Percentiles rank a stretch among this genome's conserved stretches.
Evolutionary conservation across 1,284 basidiomycete genomes (phyloP).

Genomic region (Boletus albobrunnescens): DNA sequence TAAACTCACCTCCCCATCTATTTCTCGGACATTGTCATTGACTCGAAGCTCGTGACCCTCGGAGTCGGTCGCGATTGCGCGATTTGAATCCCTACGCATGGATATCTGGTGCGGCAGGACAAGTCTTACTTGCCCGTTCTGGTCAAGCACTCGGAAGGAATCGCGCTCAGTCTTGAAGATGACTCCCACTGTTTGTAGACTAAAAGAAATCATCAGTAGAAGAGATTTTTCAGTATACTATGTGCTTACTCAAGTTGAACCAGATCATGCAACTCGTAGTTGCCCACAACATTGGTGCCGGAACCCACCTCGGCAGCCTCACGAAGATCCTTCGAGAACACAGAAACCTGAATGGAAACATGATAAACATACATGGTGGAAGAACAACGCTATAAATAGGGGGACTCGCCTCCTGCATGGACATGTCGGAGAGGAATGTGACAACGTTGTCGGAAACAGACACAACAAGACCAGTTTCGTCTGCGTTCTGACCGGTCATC

Average conservation of each 20-base stretch:
- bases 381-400: background rate
- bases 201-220: conserved; percentile 31
- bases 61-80: conserved; percentile 86
- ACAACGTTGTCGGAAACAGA: conserved; percentile 89
- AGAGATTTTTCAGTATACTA: conserved; percentile 3
- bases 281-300: conserved; percentile 83
- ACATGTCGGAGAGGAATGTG: conserved; percentile 97
- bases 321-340: conserved; percentile 95
- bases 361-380: conserved; percentile 2
- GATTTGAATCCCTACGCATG: conserved; percentile 79
- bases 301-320: conserved; percentile 96
- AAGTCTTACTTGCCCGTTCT: conserved; percentile 83
- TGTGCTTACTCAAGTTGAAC: conserved; percentile 87
- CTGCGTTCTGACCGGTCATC: conserved; percentile 89
- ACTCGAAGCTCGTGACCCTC: conserved; percentile 81
- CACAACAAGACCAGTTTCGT: conserved; percentile 95
- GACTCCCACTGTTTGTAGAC: conserved; percentile 90
- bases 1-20: conserved; percentile 75
- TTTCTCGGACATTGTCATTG: conserved; percentile 93
- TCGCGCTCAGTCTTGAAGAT: conserved; percentile 97
- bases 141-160: conserved; percentile 93
- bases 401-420: conserved; percentile 77
- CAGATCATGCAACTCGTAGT: conserved; percentile 94
- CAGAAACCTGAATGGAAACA: conserved; percentile 64
- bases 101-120: conserved; percentile 96